Conservation (phyloP, 2,329 filamentous ascomycete genomes). For the Celoporthe dispersa region DNA sequence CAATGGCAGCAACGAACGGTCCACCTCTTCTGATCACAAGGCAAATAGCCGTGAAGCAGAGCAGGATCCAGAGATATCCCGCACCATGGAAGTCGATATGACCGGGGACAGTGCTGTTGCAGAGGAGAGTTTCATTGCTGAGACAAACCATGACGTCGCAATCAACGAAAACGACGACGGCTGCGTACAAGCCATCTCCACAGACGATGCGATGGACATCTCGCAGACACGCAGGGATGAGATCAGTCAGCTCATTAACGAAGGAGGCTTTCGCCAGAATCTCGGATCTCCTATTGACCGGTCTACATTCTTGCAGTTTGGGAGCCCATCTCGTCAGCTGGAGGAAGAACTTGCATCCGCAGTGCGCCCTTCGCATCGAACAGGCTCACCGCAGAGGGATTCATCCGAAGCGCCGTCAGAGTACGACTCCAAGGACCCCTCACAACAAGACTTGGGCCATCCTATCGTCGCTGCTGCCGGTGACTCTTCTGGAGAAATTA, state of each 20-base stretch:
- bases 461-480: not conserved
- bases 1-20: conserved; percentile 33
- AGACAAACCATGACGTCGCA: conserved; percentile 31
- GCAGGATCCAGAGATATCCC: conserved; percentile 13
- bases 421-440: conserved; percentile 21
- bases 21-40: conserved; percentile 10
- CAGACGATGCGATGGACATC: conserved; percentile 34
- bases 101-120: conserved; percentile 9
- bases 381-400: not conserved
- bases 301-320: conserved; percentile 30
- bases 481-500: conserved; percentile 23
- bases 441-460: conserved; percentile 7
- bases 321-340: conserved; percentile 39
- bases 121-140: conserved; percentile 34
- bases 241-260: conserved; percentile 50
- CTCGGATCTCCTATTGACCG: conserved; percentile 44
- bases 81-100: conserved; percentile 10
- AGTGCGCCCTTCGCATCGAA: conserved; percentile 13
- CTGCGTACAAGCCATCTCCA: conserved; percentile 19
- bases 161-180: not conserved
- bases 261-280: conserved; percentile 52
- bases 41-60: conserved; percentile 25
- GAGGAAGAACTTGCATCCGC: conserved; percentile 29
- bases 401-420: conserved; percentile 27
- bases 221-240: conserved; percentile 42